These are phyloP conservation scores for Amphirosellinia nigrospora DNA, from an alignment of 495 filamentous ascomycete species.

Conservation along the genomic window DNA sequence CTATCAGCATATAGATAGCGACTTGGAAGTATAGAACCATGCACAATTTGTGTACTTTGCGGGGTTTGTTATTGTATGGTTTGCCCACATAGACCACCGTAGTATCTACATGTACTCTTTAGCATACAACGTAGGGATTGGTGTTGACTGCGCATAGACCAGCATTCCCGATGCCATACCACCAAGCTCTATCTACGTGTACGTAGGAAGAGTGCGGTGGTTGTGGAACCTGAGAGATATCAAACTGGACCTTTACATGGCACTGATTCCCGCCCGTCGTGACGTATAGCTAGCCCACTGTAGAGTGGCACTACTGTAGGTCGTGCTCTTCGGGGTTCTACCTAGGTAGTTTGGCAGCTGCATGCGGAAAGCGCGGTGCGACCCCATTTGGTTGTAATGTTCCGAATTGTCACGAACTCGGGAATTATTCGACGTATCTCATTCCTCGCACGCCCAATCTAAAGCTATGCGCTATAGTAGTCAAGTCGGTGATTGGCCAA, in stretches of 20 bases:
- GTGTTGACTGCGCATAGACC: background rate
- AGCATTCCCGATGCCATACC: too few relatives aligned
- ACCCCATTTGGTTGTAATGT: background rate
- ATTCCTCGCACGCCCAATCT: background rate
- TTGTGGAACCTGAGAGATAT: background rate
- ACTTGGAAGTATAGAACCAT: too few relatives aligned
- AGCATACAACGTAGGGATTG: too few relatives aligned
- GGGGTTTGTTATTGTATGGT: background rate
- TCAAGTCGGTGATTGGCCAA: background rate
- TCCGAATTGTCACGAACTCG: background rate
- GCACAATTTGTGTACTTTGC: too few relatives aligned
- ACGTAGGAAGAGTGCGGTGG: too few relatives aligned
- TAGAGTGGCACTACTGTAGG: too few relatives aligned
- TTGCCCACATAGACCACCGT: background rate
- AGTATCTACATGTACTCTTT: too few relatives aligned
- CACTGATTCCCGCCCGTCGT: background rate
- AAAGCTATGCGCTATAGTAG: background rate
- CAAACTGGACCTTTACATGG: background rate
- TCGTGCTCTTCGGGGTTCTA: too few relatives aligned
- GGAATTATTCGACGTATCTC: background rate
- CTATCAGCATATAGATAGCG: too few relatives aligned
- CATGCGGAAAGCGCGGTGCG: background rate
- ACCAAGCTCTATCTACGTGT: too few relatives aligned
- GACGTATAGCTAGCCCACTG: too few relatives aligned
- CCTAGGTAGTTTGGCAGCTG: conserved; percentile 1